Evolutionary conservation across 306 rosid genomes (phyloP), one percentile per base, ranked within the genome.

Genomic region (Fragaria iinumae): DNA sequence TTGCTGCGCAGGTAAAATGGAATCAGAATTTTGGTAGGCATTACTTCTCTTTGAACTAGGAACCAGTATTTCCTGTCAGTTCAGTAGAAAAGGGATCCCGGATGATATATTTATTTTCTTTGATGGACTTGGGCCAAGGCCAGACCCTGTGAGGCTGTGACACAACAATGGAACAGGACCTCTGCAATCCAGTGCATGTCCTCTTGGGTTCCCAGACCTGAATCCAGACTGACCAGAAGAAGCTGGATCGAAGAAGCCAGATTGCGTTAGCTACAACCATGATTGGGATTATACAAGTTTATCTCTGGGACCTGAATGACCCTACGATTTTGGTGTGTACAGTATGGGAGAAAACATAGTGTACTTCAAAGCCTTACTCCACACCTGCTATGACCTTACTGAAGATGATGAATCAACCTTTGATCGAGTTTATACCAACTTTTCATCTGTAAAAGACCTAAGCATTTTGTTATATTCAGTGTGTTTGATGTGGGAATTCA

Each of bases 1-100:
- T 36, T 43, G 39, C 50, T 66, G 60, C 14, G 69, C 70, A 32
- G 53, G 62, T 73, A 67, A 41, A 29, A 7, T 80, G 49, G 63
- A 66, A 66, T 59, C 50, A 9, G 67, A 73, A 43, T 47, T 45
- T 55, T 73, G 69, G 32, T 23, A 12, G 69, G 11, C 59, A 53
- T 1, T 17, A 18, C 21, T 56, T 56, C 62, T 56, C 27, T 55
- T 20, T 56, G 63, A 56, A 21, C 23, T 52, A 18, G 3, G 36
- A 32, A 32, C 36, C 7, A 20, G 59, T 52, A 18, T 52, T 50
- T 50, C 21, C 53, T 48, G 4, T 3, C 53, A 4, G 53, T 13
- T 48, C 53, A 48, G 21, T 18, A 52, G 23, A 6, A 18, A 18
- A 18, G 23, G 57, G 57, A 21, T 52, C 59, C 25, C 32, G 9